Evolutionary conservation across 495 filamentous ascomycete species (phyloP), one percentile per base, ranked within the genome.

Genomic region (Neurospora sublineolata): DNA sequence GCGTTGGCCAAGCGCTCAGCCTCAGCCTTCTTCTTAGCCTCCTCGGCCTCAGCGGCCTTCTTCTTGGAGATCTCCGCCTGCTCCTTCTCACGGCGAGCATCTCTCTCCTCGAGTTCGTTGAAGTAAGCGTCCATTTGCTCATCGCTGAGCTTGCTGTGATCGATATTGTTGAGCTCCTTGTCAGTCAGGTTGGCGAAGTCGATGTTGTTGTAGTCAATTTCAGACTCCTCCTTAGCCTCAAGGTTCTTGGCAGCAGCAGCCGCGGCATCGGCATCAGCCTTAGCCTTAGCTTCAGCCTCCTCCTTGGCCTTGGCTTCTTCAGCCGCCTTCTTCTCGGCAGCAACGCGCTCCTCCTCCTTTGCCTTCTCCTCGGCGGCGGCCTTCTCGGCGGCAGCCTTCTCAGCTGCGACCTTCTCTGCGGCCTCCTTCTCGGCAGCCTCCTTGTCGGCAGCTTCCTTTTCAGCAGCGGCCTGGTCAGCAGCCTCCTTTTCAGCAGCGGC

Each of bases 191-290:
- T 82, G 82, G 7, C 71, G 76, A 16, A 80, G 79, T 83, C 82
- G 6, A 76, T 76, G 60, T 81, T 84, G 46, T 80, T 81, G 20
- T 82, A 79, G 44, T 86, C 84, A 6, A 82, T 73, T 38, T 84
- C 81, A 3, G 83, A 78, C 9, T 86, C 80, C 23, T 82, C 83
- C 3, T 75, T 52, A 64, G 69, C 52, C 68, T 84, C 83, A 46
- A 87, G 86, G 37, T 85, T 83, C 73, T 86, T 85, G 58, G 84
- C 83, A 68, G 83, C 84, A 75, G 83, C 84, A 71, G 87, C 86
- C 78, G 89, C 89, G 68, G 84, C 83, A 70, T 88, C 87, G 72
- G 93, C 88, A 23, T 88, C 86, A 30, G 89, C 88, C 77, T 91
- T 90, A 42, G 89, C 89, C 85, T 91, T 91, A 82, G 81, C 73